Base-by-base conservation (phyloP, 129 eudicot genomes). In the Cynara cardunculus region DNA sequence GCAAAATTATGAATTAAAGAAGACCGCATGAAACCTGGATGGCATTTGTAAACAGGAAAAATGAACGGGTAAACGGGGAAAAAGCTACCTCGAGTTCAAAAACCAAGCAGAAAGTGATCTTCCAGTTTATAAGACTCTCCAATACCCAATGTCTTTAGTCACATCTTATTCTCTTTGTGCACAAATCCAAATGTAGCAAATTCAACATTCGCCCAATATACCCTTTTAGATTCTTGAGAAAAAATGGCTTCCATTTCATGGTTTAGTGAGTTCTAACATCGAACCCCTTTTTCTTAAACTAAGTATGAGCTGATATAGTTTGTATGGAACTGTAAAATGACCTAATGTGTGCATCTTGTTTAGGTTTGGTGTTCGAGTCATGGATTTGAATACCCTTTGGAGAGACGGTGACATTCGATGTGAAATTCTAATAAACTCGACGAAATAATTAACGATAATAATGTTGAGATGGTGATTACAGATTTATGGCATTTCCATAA, bases 51-150 rank as follows among this genome's bases (percentile, higher is more conserved):
- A 82, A 72, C 85, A 81, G 72, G 83, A 75, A 87, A 83, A 77
- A 80, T 70, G 35, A 76, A 85, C 90, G 26, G 85, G 81, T 70
- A 62, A 83, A 62, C 75, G 80, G 91, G 76, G 21, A 77, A 86
- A 91, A 88, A 89, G 89, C 80, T 65, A 79, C 89, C 83, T 89
- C 88, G 90, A 88, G 91, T 84, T 78, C 90, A 89, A 91, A 85
- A 89, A 82, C 88, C 83, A 82, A 74, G 74, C 87, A 80, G 84
- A 91, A 87, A 87, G 87, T 72, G 27, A 78, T 19, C 65, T 56
- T 46, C 41, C 46, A 84, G 80, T 44, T 72, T 73, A 84, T 72
- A 73, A 61, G 67, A 83, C 78, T 83, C 78, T 37, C 28, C 84
- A 49, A 68, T 56, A 32, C 76, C 77, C 35, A 39, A 69, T 61